phyloP scores from a whole-genome alignment of 176 grass and related monocot genomes.

The Eleusine coracana region DNA sequence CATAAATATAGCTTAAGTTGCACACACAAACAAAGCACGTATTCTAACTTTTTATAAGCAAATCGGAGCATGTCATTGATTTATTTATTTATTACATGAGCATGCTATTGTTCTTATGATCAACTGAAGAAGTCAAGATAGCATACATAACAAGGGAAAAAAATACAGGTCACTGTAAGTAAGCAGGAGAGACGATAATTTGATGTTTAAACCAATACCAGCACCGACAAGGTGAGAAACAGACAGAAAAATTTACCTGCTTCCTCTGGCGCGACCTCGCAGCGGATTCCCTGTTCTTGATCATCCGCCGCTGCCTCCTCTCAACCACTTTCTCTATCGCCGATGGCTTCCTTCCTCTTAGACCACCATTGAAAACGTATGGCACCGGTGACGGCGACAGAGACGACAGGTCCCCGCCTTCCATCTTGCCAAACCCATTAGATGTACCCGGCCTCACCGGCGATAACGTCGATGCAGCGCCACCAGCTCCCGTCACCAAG shows the following conservation, averaged over 20 bases:
- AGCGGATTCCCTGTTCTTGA: constrained; percentile 90
- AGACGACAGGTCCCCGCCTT: constrained; percentile 48
- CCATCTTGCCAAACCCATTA: constrained; percentile 57
- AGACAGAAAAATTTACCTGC: constrained; percentile 57
- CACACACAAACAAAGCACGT: neutral
- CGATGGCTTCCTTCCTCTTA: constrained; percentile 62
- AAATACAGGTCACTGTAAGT: constrained; percentile 22
- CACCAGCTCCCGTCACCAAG: constrained; percentile 35
- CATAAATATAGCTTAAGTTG: neutral
- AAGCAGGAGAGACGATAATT: constrained; percentile 4
- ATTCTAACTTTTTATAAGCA: neutral
- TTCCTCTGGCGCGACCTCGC: constrained; percentile 82
- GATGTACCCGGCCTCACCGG: constrained; percentile 36
- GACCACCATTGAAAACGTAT: constrained; percentile 57
- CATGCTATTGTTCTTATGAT: neutral
- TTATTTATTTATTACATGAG: too few relatives aligned
- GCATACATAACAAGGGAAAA: neutral
- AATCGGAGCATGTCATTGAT: neutral
- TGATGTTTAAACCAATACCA: neutral
- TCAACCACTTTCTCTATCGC: constrained; percentile 80
- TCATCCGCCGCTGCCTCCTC: constrained; percentile 83
- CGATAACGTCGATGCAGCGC: constrained; percentile 3
- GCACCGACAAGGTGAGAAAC: neutral
- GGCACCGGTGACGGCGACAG: constrained; percentile 67
- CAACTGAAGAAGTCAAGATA: neutral